Percentiles rank a stretch among this genome's conserved stretches.
These are phyloP conservation scores for Crucibulum laeve DNA, from an alignment of 768 basidiomycete genomes.

Conservation along the genomic window DNA sequence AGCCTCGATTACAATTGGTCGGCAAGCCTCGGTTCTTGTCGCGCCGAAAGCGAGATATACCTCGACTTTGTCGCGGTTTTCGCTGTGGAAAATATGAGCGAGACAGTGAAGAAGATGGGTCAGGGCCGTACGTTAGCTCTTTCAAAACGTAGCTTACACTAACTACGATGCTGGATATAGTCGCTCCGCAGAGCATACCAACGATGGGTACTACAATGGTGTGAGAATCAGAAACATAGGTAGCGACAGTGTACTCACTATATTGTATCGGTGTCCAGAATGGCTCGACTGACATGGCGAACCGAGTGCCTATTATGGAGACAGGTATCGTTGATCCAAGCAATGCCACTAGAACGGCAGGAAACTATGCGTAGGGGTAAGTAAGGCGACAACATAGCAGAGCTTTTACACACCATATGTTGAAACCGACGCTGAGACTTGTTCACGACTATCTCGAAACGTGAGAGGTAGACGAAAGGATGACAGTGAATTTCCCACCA, in stretches of 20 bases:
- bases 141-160: conserved; percentile 67
- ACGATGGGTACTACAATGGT: conserved; percentile 62
- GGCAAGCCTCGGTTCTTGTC: conserved; percentile 77
- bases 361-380: conserved; percentile 41
- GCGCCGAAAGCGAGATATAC: conserved; percentile 85
- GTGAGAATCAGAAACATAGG: background rate
- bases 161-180: conserved; percentile 74
- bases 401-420: conserved; percentile 53
- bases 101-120: background rate
- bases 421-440: conserved; percentile 70
- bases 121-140: conserved; percentile 59
- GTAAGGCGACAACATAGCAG: background rate
- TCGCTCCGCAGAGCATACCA: conserved; percentile 82
- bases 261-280: conserved; percentile 87
- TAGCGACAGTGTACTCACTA: conserved; percentile 37
- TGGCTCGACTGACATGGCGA: conserved; percentile 70
- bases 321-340: conserved; percentile 75
- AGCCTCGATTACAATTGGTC: conserved; percentile 73
- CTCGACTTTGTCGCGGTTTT: conserved; percentile 83
- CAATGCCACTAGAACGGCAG: conserved; percentile 63
- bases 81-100: conserved; percentile 33
- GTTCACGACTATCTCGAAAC: conserved; percentile 57
- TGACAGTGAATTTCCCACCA: conserved; percentile 34
- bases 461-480: background rate
- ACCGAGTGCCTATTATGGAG: conserved; percentile 70